A percentile compares a stretch with the other conserved stretches of the same genome.
Evolutionary conservation across 2,329 filamentous ascomycete species (phyloP).

Genomic region (Aspergillus sp.): DNA sequence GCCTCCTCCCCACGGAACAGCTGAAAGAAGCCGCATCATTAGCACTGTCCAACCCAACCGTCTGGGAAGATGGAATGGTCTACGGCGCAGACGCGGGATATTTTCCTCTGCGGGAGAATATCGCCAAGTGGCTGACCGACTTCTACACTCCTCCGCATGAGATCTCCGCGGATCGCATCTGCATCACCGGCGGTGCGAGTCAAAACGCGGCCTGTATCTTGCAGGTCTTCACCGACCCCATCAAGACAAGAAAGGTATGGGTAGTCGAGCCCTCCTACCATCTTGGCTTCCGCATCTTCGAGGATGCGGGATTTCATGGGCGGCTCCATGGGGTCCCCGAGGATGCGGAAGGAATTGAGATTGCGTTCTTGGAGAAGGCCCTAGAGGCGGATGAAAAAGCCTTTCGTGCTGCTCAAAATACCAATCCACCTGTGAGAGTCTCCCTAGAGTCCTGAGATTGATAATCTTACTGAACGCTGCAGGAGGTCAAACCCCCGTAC

Average conservation of each 20-base stretch:
- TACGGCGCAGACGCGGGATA: slow-evolving; percentile 80
- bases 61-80: slow-evolving; percentile 63
- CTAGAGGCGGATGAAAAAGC: slow-evolving; percentile 45
- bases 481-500: slow-evolving; percentile 38
- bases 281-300: slow-evolving; percentile 77
- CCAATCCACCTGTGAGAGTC: background rate
- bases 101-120: slow-evolving; percentile 61
- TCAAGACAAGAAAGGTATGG: slow-evolving; percentile 73
- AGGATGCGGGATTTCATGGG: slow-evolving; percentile 70
- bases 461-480: slow-evolving; percentile 36
- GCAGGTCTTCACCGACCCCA: slow-evolving; percentile 76
- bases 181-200: slow-evolving; percentile 78
- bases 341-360: slow-evolving; percentile 71
- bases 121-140: slow-evolving; percentile 67
- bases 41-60: slow-evolving; percentile 59
- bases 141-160: slow-evolving; percentile 54
- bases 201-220: slow-evolving; percentile 77
- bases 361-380: slow-evolving; percentile 57
- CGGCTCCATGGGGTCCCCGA: slow-evolving; percentile 70
- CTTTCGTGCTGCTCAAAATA: background rate
- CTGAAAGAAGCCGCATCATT: slow-evolving; percentile 60
- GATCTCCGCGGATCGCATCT: slow-evolving; percentile 62
- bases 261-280: slow-evolving; percentile 80
- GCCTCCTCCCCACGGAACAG: slow-evolving; percentile 63
- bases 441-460: background rate